Conservation (phyloP, 225 moss, liverwort and hornwort species). For the Physcomitrellopsis africana region DNA sequence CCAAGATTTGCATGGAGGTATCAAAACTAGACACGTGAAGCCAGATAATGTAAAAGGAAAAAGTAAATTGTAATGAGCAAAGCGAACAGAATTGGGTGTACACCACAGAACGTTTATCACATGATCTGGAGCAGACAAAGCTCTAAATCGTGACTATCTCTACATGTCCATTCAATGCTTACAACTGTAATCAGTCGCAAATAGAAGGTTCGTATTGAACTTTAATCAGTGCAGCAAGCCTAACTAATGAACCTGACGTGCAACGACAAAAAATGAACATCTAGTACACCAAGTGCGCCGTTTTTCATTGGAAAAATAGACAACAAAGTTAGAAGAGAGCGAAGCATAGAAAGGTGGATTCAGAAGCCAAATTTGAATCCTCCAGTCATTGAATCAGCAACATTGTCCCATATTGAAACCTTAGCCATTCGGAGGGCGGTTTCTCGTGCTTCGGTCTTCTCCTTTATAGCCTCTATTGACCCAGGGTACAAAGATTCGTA, state of each 20-base stretch:
- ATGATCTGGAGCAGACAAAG: neutral
- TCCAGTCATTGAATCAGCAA: slow-evolving; percentile 65
- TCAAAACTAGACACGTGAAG: too few relatives aligned
- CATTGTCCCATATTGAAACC: slow-evolving; percentile 74
- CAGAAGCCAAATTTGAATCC: slow-evolving; percentile 88
- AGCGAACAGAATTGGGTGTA: neutral
- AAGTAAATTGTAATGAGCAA: neutral
- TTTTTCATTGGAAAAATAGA: neutral
- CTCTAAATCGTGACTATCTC: neutral
- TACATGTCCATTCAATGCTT: neutral
- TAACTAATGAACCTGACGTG: neutral
- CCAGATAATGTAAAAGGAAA: too few relatives aligned
- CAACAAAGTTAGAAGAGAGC: neutral
- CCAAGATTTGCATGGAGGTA: too few relatives aligned
- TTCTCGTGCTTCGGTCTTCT: slow-evolving; percentile 41
- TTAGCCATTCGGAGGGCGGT: slow-evolving; percentile 35
- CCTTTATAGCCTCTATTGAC: slow-evolving; percentile 53
- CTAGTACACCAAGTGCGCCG: neutral
- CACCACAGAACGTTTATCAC: neutral
- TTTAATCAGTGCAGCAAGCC: neutral
- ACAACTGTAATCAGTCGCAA: neutral
- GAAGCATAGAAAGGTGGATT: neutral
- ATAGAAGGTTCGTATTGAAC: neutral
- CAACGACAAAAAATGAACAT: slow-evolving; percentile 6
- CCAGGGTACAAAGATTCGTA: slow-evolving; percentile 71